Evolutionary conservation across 768 basidiomycete genomes (phyloP), one percentile per base, ranked within the genome.

Genomic region (Termitomyces sp.): DNA sequence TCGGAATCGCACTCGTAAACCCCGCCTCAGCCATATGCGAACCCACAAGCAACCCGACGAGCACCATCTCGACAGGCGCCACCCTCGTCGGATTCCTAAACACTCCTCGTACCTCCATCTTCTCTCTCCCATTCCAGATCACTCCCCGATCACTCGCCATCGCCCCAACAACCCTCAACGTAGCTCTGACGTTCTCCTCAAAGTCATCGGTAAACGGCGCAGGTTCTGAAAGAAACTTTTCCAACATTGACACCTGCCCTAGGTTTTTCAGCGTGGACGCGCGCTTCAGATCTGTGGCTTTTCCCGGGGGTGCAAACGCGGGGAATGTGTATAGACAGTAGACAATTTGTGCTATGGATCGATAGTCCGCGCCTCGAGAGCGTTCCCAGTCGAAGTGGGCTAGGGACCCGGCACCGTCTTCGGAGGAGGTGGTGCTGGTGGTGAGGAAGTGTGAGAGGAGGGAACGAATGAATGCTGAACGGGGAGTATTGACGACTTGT

Each of bases 21-120:
- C 58, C 58, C 20, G 47, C 61, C 5, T 36, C 66, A 14, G 74
- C 70, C 69, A 77, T 83, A 54, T 79, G 74, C n/a, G 76, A 67
- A 13, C 78, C 76, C 16, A 90, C 79, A 22, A 91, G 68, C 4
- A 88, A 63, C 22, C 74, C 75, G 48, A 82, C 79, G 61, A 79
- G 72, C 47, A 88, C 76, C 60, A 92, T 83, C 67, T 92, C 90
- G 40, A 89, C 74, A 0, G 90, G 90, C 0, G 88, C 78, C 1
- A 91, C 75, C 39, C 84, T 85, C 61, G 74, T 20, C 14, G 71
- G 45, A 63, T 37, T 69, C 68, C 72, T 67, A 66, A 87, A 80
- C 22, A 71, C 57, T 8, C 63, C 55, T n/a, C 64, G 72, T 20
- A 73, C 67, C 20, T 72, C 62, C 1, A 84, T 69, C 4, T 67